Evolutionary conservation across 768 basidiomycete genomes (phyloP).

Genomic region (Hygrophoropsis aurantiaca): DNA sequence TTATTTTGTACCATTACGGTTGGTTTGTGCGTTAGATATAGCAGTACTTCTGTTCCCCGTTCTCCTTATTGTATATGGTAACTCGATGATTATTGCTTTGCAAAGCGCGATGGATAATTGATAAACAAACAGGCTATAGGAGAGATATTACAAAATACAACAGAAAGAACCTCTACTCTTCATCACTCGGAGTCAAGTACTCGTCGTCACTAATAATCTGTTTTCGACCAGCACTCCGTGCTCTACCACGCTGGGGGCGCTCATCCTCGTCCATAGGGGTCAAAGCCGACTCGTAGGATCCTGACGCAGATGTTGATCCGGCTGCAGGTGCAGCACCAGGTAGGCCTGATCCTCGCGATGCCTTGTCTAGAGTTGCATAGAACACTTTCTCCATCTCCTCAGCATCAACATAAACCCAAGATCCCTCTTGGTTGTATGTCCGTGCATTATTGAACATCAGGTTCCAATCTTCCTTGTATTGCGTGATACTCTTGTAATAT

Average conservation of each 20-base stretch:
- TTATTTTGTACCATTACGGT: too few species aligned
- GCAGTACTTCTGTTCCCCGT: too few species aligned
- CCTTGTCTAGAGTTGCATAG: conserved; percentile 63
- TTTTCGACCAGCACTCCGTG: conserved; percentile 62
- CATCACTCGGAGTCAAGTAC: conserved; percentile 75
- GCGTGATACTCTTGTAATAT: conserved; percentile 71
- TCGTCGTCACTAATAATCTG: conserved; percentile 75
- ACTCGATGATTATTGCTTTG: conserved; percentile 14
- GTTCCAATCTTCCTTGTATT: conserved; percentile 78
- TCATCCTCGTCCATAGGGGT: conserved; percentile 85
- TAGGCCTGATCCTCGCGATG: conserved; percentile 65
- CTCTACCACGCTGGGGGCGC: conserved; percentile 53
- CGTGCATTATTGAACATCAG: conserved; percentile 94
- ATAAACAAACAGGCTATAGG: conserved; percentile 6
- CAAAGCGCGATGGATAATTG: too few species aligned
- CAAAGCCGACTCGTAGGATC: conserved; percentile 62
- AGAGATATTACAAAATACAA: neutral
- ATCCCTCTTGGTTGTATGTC: conserved; percentile 92
- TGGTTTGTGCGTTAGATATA: too few species aligned
- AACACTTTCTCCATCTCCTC: conserved; percentile 94
- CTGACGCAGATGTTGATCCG: conserved; percentile 35
- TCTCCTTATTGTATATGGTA: too few species aligned
- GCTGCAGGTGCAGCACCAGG: conserved; percentile 62
- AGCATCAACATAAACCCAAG: conserved; percentile 93
- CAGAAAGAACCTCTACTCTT: conserved; percentile 46